Evolutionary conservation across 1,284 basidiomycete genomes (phyloP).

Genomic region (Hemileia vastatrix): DNA sequence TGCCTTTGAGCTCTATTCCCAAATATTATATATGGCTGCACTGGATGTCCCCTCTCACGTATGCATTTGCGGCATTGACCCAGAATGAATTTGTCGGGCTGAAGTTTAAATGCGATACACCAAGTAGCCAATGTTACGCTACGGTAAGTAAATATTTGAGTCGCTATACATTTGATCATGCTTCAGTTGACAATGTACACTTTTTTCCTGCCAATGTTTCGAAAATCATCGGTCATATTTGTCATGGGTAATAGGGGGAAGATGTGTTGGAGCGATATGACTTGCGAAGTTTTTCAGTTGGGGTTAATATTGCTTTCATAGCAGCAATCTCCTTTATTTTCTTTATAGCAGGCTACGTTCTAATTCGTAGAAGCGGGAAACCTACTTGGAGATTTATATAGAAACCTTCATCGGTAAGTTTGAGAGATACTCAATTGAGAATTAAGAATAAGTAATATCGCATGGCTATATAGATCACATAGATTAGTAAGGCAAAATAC

Average conservation of each 20-base stretch:
- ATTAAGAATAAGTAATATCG: too few relatives aligned
- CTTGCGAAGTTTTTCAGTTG: conserved; percentile 29
- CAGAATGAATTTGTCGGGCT: conserved; percentile 30
- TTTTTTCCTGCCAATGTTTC: too few relatives aligned
- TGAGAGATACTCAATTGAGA: too few relatives aligned
- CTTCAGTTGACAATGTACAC: too few relatives aligned
- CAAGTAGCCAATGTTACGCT: too few relatives aligned
- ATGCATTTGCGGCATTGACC: conserved; percentile 29
- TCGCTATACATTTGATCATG: too few relatives aligned
- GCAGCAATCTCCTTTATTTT: conserved; percentile 28
- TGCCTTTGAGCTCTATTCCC: conserved; percentile 28
- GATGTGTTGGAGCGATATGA: conserved; percentile 31
- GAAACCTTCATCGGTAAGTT: too few relatives aligned
- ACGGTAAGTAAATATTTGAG: too few relatives aligned
- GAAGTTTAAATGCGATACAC: background rate
- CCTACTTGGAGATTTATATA: too few relatives aligned
- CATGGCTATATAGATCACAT: too few relatives aligned
- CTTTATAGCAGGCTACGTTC: conserved; percentile 25
- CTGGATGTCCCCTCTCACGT: conserved; percentile 34
- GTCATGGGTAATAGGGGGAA: conserved; percentile 27
- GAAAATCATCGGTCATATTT: too few relatives aligned
- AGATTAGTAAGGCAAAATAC: too few relatives aligned
- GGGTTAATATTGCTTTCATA: conserved; percentile 31
- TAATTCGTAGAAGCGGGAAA: background rate
- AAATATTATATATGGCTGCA: conserved; percentile 33